phyloP scores from a whole-genome alignment of 75 land plant genomes.

The Cunninghamia lanceolata region DNA sequence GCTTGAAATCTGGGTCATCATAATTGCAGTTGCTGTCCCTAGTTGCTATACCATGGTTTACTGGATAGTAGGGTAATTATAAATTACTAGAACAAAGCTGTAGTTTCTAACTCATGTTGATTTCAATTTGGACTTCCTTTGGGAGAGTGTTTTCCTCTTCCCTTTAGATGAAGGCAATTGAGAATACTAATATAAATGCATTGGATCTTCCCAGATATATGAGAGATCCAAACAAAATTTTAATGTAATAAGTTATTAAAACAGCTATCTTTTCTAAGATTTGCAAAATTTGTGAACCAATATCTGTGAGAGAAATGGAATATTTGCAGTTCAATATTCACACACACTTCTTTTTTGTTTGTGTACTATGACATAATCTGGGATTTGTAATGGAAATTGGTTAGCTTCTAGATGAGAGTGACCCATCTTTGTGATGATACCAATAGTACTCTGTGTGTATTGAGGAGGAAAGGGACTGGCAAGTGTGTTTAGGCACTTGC shows the following conservation, averaged over 20 bases:
- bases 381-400: not conserved
- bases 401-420: not conserved
- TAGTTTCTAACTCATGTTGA: not conserved
- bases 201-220: not conserved
- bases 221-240: not conserved
- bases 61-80: not conserved
- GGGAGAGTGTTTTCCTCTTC: not conserved
- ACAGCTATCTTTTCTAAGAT: not conserved
- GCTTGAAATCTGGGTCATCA: not conserved
- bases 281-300: not conserved
- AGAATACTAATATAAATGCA: not conserved
- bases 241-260: not conserved
- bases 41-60: not conserved
- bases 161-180: not conserved
- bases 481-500: not conserved
- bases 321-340: not conserved
- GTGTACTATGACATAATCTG: not conserved
- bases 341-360: not conserved
- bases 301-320: not conserved
- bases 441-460: not conserved
- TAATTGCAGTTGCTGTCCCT: not conserved
- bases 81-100: not conserved
- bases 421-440: not conserved
- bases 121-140: not conserved
- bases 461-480: not conserved